Percentiles rank a stretch among this genome's conserved stretches.
phyloP scores from a whole-genome alignment of 345 rosid genomes.

The Citrus cavaleriei region DNA sequence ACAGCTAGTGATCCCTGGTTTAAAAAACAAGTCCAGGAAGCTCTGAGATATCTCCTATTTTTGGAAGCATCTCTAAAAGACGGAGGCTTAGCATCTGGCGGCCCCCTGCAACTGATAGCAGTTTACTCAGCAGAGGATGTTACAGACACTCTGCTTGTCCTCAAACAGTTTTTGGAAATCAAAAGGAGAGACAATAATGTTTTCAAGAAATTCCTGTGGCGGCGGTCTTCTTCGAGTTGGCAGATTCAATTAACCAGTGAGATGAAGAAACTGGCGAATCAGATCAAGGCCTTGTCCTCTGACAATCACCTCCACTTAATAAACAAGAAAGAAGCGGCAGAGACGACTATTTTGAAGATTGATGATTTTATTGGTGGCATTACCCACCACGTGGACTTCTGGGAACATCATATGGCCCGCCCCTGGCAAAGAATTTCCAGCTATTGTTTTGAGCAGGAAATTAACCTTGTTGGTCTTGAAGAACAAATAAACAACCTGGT shows the following conservation, averaged over 20 bases:
- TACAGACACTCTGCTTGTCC: background rate
- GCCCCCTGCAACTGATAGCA: background rate
- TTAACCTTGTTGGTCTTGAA: constrained; percentile 3
- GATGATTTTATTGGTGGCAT: background rate
- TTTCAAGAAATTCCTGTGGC: too few species aligned
- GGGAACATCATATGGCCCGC: too few species aligned
- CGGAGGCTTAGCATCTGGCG: background rate
- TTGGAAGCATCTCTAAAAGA: background rate
- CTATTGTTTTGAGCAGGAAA: background rate
- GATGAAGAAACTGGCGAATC: background rate
- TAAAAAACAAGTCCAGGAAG: background rate
- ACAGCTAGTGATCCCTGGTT: background rate
- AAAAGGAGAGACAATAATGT: too few species aligned
- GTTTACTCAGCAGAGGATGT: background rate
- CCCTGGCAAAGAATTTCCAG: background rate
- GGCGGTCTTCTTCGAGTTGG: background rate
- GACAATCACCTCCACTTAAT: too few species aligned
- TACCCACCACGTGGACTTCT: too few species aligned
- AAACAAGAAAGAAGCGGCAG: too few species aligned
- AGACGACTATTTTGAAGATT: background rate
- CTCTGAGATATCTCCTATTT: background rate
- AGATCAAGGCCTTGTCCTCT: background rate
- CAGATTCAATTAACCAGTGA: background rate
- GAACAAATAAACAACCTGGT: constrained; percentile 4
- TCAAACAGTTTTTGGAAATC: too few species aligned